Evolutionary conservation across 345 rosid genomes (phyloP).

Genomic region (Dimocarpus longan): DNA sequence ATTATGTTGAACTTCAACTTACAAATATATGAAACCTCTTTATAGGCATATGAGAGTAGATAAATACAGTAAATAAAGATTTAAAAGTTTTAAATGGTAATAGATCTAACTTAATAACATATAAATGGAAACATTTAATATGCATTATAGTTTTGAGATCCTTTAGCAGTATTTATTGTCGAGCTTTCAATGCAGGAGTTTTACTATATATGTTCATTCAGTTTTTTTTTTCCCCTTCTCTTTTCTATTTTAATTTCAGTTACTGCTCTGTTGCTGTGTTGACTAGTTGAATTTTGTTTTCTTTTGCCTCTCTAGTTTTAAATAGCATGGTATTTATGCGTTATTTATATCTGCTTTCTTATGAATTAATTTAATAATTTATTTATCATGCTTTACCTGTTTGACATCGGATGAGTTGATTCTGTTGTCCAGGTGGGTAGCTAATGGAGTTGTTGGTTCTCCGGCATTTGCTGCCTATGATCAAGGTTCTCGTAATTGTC

Average conservation of each 20-base stretch:
- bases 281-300: not conserved
- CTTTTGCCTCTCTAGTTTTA: not conserved
- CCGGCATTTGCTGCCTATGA: conserved; percentile 99
- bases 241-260: not conserved
- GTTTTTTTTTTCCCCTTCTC: not conserved
- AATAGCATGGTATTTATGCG: not conserved
- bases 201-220: too few relatives aligned
- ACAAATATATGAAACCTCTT: not conserved
- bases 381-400: not conserved
- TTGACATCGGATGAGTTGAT: conserved; percentile 16
- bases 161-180: not conserved
- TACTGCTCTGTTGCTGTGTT: not conserved
- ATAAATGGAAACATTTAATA: not conserved
- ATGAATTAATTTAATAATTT: not conserved
- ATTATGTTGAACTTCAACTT: not conserved
- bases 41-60: not conserved
- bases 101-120: not conserved
- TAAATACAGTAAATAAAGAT: too few relatives aligned
- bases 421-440: conserved; percentile 71
- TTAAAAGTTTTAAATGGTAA: not conserved
- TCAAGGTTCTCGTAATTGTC: conserved; percentile 60
- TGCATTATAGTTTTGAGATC: conserved; percentile 1
- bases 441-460: conserved; percentile 95
- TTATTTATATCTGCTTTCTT: not conserved
- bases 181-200: not conserved